phyloP scores from a whole-genome alignment of 73 alveolate genomes.

The Effrenium voratum region DNA sequence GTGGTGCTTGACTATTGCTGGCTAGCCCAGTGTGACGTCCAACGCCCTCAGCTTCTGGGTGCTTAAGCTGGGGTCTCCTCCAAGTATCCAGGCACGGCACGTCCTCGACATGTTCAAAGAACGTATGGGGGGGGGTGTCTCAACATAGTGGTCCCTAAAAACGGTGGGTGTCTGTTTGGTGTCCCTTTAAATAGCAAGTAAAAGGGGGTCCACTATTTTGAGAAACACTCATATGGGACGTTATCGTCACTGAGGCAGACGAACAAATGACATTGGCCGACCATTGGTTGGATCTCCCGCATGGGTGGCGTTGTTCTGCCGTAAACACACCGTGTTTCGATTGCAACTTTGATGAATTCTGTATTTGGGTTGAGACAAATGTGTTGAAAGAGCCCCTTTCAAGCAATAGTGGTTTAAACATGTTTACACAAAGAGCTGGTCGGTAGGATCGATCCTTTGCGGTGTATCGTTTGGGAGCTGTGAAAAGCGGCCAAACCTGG shows the following conservation, averaged over 20 bases:
- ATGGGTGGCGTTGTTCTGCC: no score
- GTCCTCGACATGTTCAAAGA: neutral
- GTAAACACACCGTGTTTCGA: no score
- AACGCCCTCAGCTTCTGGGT: neutral
- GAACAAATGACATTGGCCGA: neutral
- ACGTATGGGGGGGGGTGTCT: neutral
- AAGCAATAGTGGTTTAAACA: no score
- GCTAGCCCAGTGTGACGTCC: neutral
- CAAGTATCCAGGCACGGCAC: neutral
- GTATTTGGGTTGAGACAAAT: no score
- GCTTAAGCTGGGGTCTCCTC: neutral
- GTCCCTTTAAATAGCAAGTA: neutral
- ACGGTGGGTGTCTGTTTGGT: no score
- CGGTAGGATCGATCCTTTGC: no score
- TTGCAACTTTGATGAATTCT: no score
- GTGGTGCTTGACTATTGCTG: slow-evolving; percentile 31
- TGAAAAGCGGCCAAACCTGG: no score
- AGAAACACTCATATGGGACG: neutral
- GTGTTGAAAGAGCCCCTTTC: no score
- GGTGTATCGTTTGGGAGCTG: no score
- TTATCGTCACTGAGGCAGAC: neutral
- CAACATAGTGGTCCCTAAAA: neutral
- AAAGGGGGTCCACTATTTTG: neutral
- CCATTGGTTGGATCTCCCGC: neutral
- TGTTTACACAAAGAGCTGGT: no score